phyloP scores from a whole-genome alignment of 495 filamentous ascomycete genomes.

The Pyronema domesticum region DNA sequence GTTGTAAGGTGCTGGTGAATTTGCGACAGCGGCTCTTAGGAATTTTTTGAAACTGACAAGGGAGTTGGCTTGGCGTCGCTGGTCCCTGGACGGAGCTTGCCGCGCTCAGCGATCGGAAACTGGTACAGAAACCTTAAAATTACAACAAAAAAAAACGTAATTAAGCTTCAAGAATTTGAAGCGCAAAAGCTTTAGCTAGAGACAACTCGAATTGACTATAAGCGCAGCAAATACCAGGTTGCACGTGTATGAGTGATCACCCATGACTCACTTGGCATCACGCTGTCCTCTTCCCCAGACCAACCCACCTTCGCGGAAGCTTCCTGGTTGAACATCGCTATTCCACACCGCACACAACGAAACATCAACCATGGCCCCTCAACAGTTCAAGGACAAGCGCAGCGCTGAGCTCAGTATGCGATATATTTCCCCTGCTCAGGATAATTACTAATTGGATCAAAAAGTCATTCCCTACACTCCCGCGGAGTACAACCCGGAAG shows the following conservation, averaged over 20 bases:
- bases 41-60: not conserved
- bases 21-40: not conserved
- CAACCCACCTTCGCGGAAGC: not conserved
- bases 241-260: not conserved
- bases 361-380: not conserved
- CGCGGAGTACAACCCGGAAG: conserved; percentile 15
- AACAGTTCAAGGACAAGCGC: conserved; percentile 21
- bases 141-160: too few species aligned
- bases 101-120: not conserved
- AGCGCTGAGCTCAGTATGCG: conserved; percentile 19
- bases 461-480: conserved; percentile 22
- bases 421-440: not conserved
- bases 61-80: not conserved
- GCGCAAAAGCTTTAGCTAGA: too few species aligned
- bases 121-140: too few species aligned
- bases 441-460: conserved; percentile 1
- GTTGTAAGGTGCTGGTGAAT: not conserved
- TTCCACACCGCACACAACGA: not conserved
- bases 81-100: not conserved
- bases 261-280: not conserved
- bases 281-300: not conserved
- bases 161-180: too few species aligned
- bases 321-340: not conserved
- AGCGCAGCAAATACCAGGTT: too few species aligned
- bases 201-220: too few species aligned